Conservation (phyloP, 192 early-diverging fungal species). For the Chytriomyces sp. region DNA sequence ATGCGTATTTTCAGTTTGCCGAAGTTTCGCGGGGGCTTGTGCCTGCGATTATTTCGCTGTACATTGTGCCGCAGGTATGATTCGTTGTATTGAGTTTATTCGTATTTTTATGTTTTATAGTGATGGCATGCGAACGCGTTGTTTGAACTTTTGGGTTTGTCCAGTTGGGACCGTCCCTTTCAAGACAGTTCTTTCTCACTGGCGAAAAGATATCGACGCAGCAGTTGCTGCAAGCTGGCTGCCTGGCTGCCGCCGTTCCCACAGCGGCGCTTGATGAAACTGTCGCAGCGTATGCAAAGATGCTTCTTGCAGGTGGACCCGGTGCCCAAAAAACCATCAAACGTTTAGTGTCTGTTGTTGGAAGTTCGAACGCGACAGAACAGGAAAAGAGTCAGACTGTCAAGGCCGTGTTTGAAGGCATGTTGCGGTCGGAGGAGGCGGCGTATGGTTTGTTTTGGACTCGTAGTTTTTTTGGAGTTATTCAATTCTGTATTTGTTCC, state of each 20-base stretch:
- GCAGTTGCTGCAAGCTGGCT: neutral
- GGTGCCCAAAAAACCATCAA: constrained; percentile 62
- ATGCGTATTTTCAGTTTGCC: constrained; percentile 59
- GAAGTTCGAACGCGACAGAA: neutral
- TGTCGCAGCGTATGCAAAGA: constrained; percentile 49
- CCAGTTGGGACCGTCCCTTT: constrained; percentile 54
- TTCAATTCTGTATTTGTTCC: neutral
- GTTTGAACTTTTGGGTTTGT: constrained; percentile 22
- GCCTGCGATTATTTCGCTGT: constrained; percentile 70
- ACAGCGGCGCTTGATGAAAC: constrained; percentile 48
- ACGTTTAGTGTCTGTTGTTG: constrained; percentile 46
- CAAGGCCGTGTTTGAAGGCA: constrained; percentile 54
- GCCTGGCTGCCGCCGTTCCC: neutral
- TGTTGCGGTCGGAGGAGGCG: constrained; percentile 67
- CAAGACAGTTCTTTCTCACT: constrained; percentile 39
- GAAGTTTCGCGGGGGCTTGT: constrained; percentile 67
- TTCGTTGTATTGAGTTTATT: too few species aligned
- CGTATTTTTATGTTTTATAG: too few species aligned
- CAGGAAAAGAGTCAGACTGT: constrained; percentile 37
- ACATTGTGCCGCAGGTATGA: constrained; percentile 60
- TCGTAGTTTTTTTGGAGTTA: neutral
- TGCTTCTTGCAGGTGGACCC: constrained; percentile 55
- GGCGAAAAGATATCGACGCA: constrained; percentile 21
- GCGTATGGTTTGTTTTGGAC: constrained; percentile 42
- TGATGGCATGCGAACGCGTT: too few species aligned